phyloP scores from a whole-genome alignment of 805 yeast species.

The Cyberlindnera maritima region DNA sequence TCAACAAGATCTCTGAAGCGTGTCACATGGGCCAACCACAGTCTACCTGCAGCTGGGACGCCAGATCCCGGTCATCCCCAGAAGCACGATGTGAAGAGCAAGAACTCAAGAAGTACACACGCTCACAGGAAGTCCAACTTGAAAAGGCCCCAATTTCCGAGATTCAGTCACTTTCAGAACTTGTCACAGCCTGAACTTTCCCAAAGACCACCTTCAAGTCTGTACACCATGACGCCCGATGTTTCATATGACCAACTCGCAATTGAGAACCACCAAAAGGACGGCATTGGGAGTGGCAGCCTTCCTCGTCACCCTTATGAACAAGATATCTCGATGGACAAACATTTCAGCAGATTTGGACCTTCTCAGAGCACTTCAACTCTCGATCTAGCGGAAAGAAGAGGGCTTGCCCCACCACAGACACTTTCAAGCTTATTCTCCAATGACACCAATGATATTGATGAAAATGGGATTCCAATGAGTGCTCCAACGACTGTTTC shows the following conservation, averaged over 20 bases:
- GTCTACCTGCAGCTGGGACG: not conserved
- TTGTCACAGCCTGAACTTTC: constrained; percentile 3
- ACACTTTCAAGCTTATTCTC: constrained; percentile 7
- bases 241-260: constrained; percentile 4
- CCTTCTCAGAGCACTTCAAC: not conserved
- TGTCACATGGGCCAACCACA: constrained; percentile 8
- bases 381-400: not conserved
- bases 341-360: not conserved
- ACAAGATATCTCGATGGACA: not conserved
- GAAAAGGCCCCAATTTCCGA: not conserved
- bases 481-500: constrained; percentile 2
- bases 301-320: not conserved
- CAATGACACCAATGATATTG: not conserved
- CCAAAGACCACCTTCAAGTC: constrained; percentile 22
- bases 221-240: constrained; percentile 26
- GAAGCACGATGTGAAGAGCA: not conserved
- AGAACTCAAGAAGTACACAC: not conserved
- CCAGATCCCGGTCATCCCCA: not conserved
- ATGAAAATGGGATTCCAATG: not conserved
- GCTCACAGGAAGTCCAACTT: constrained; percentile 7
- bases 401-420: not conserved
- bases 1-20: constrained; percentile 4
- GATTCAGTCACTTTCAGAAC: not conserved
- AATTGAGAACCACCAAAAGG: not conserved
- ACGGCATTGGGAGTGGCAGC: not conserved